Conservation (phyloP, 2,329 filamentous ascomycete genomes). For the Venturia pyrina region DNA sequence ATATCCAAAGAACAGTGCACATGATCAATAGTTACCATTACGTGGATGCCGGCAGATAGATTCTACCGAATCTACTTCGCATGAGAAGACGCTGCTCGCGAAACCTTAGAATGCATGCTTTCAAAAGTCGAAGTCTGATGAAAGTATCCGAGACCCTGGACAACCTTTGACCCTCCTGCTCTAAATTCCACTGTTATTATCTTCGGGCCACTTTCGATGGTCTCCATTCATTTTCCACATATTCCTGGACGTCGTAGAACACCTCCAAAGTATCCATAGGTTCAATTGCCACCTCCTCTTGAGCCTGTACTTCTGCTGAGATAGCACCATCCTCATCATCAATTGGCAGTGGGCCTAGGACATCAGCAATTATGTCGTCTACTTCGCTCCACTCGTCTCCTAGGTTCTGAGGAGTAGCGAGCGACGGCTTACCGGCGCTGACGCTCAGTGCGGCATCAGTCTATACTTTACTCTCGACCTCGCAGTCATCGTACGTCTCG, state of each 20-base stretch:
- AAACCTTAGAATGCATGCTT: not conserved
- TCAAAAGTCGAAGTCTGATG: not conserved
- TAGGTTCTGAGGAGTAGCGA: not conserved
- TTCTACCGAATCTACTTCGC: too few species aligned
- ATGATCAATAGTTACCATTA: too few species aligned
- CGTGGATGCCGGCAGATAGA: too few species aligned
- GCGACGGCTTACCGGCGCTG: not conserved
- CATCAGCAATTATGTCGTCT: not conserved
- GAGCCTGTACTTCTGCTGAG: not conserved
- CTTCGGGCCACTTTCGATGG: not conserved
- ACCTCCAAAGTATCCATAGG: not conserved
- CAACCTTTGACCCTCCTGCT: not conserved
- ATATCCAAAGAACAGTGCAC: too few species aligned
- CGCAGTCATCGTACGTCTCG: not conserved
- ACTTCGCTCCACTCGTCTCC: not conserved
- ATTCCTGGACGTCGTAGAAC: not conserved
- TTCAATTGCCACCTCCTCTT: not conserved
- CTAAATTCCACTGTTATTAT: not conserved
- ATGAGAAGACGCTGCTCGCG: too few species aligned
- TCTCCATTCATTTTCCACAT: not conserved
- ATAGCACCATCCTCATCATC: not conserved
- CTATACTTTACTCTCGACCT: not conserved
- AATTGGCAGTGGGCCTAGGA: not conserved
- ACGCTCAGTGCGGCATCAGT: not conserved
- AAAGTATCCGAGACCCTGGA: not conserved